Conservation (phyloP, 139 green algal species). For the Chlorella ohadii region DNA sequence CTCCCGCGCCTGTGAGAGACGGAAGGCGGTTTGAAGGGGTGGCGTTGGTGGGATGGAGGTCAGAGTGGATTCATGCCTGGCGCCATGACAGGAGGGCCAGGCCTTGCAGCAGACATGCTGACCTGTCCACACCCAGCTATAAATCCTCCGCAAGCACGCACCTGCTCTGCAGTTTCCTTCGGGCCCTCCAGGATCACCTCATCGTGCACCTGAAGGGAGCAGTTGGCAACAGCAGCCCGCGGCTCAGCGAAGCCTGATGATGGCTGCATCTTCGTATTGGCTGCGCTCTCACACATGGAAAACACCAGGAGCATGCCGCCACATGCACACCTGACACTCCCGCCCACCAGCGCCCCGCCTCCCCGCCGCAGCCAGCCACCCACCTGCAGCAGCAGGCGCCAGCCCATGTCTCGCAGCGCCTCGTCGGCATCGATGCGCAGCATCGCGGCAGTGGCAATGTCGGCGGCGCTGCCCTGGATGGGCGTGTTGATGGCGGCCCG, state of each 20-base stretch:
- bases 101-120: no score
- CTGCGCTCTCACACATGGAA: no score
- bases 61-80: no score
- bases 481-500: constrained; percentile 98
- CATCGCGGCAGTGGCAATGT: constrained; percentile 96
- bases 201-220: constrained; percentile 88
- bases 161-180: constrained; percentile 66
- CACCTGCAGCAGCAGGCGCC: constrained; percentile 93
- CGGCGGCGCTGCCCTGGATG: constrained; percentile 93
- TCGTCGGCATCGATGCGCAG: constrained; percentile 77
- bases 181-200: constrained; percentile 99
- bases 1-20: constrained; percentile 50
- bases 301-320: no score
- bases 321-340: no score
- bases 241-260: no score
- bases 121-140: no score
- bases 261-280: no score
- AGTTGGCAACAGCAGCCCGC: neutral
- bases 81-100: no score
- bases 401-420: constrained; percentile 82
- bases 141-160: no score
- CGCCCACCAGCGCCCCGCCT: neutral
- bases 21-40: no score
- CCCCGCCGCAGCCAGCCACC: neutral
- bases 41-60: no score